Conservation (phyloP, 768 basidiomycete species). For the Mycena amicta region DNA sequence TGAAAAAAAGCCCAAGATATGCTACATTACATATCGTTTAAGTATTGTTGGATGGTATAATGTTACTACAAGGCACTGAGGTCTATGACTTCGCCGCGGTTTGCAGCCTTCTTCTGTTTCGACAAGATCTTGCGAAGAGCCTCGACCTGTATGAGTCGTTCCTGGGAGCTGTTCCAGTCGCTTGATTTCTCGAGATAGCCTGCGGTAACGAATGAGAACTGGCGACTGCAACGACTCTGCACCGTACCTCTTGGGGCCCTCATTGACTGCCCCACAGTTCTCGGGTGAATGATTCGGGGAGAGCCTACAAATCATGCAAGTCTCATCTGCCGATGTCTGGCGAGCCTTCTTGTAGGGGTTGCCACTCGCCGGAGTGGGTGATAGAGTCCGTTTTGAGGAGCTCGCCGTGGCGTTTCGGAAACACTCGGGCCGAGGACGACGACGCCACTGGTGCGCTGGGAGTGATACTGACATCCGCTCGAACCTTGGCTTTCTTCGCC, state of each 20-base stretch:
- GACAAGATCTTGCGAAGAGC: conserved; percentile 42
- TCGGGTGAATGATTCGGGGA: conserved; percentile 39
- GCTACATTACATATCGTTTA: background rate
- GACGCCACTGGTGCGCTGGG: background rate
- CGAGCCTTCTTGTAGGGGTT: conserved; percentile 43
- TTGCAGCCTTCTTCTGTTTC: conserved; percentile 36
- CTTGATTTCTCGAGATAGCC: conserved; percentile 45
- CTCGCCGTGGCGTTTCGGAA: conserved; percentile 21
- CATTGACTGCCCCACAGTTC: conserved; percentile 34
- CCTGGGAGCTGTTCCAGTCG: conserved; percentile 46
- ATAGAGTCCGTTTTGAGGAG: conserved; percentile 33
- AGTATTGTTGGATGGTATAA: conserved; percentile 4
- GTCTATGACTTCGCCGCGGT: conserved; percentile 16
- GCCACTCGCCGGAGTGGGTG: conserved; percentile 22
- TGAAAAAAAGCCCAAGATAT: conserved; percentile 2
- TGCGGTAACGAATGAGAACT: conserved; percentile 22
- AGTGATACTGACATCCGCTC: background rate
- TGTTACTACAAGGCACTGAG: conserved; percentile 18
- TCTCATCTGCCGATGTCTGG: conserved; percentile 12
- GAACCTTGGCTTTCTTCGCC: conserved; percentile 25
- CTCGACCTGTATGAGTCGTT: conserved; percentile 34
- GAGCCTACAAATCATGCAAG: conserved; percentile 54
- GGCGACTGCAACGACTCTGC: background rate
- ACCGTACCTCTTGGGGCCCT: conserved; percentile 57
- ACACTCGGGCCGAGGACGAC: background rate